Conservation (phyloP, 2,329 filamentous ascomycete species). For the Blastomyces emzantsi region DNA sequence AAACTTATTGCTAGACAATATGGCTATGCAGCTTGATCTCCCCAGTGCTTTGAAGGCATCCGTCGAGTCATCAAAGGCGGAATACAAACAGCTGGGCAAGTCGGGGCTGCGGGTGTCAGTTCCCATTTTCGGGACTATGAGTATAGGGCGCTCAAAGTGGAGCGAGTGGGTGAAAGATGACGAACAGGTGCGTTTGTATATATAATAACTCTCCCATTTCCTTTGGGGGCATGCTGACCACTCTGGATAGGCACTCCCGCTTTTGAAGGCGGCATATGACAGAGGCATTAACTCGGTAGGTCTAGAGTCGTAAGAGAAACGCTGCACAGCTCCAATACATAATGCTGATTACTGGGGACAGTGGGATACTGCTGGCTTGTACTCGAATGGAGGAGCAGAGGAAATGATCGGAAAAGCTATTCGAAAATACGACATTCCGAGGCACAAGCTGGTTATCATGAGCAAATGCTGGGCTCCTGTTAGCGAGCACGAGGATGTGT, state of each 20-base stretch:
- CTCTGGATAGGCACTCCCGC: constrained; percentile 13
- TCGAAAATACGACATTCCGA: constrained; percentile 49
- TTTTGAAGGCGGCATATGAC: constrained; percentile 18
- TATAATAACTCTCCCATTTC: background rate
- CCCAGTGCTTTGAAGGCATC: background rate
- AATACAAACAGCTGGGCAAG: constrained; percentile 14
- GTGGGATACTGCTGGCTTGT: constrained; percentile 37
- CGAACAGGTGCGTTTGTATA: constrained; percentile 9
- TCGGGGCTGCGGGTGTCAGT: constrained; percentile 21
- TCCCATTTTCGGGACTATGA: constrained; percentile 20
- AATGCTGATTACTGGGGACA: background rate
- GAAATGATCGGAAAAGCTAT: constrained; percentile 48
- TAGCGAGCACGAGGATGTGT: constrained; percentile 26
- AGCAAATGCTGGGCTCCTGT: constrained; percentile 45
- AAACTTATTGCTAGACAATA: background rate
- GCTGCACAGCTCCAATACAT: too few species aligned
- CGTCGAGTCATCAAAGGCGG: constrained; percentile 8
- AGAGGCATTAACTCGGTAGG: constrained; percentile 17
- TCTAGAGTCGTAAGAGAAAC: background rate
- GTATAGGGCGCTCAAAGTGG: constrained; percentile 13
- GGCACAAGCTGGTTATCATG: constrained; percentile 49
- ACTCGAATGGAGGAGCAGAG: constrained; percentile 50
- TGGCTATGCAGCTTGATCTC: background rate
- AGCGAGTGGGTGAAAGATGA: constrained; percentile 13
- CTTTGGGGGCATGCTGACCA: background rate